phyloP scores from a whole-genome alignment of 768 basidiomycete species.

The Obba rivulosa region DNA sequence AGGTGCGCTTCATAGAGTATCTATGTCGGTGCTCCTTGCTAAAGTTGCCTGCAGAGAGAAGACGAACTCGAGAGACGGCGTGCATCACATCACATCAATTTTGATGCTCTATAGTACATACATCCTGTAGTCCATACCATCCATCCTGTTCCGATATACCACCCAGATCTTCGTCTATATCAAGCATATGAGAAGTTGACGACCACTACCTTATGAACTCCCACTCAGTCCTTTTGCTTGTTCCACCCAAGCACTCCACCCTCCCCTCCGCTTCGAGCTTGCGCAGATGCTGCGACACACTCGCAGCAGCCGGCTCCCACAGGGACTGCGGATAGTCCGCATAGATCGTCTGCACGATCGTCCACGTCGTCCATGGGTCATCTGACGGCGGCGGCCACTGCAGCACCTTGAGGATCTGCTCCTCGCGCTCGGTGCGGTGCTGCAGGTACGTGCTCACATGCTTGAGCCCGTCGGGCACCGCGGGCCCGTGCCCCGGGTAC shows the following conservation, averaged over 20 bases:
- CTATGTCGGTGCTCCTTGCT: background rate
- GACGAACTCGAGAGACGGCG: conserved; percentile 88
- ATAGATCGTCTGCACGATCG: conserved; percentile 63
- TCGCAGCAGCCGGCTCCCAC: conserved; percentile 67
- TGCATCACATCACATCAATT: conserved; percentile 94
- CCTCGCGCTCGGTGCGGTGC: conserved; percentile 79
- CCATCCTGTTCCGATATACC: conserved; percentile 3
- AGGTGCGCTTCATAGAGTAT: conserved; percentile 45
- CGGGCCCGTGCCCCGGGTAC: conserved; percentile 90
- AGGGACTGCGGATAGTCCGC: conserved; percentile 63
- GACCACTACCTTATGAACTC: conserved; percentile 16
- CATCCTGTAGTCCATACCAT: conserved; percentile 1
- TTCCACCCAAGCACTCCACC: conserved; percentile 46
- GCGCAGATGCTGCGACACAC: conserved; percentile 63
- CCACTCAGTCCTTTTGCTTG: conserved; percentile 49
- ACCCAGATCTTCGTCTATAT: conserved; percentile 4
- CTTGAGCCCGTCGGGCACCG: conserved; percentile 55
- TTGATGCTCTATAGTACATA: conserved; percentile 55
- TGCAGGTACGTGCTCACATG: conserved; percentile 68
- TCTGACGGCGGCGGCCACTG: conserved; percentile 26
- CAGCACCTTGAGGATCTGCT: conserved; percentile 61
- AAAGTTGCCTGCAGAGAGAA: conserved; percentile 56
- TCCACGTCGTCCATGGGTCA: conserved; percentile 55
- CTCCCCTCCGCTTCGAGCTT: conserved; percentile 67
- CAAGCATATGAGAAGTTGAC: no score